A percentile compares a stretch with the other conserved stretches of the same genome.
phyloP scores from a whole-genome alignment of 345 rosid genomes.

The Leavenworthia alabamica region DNA sequence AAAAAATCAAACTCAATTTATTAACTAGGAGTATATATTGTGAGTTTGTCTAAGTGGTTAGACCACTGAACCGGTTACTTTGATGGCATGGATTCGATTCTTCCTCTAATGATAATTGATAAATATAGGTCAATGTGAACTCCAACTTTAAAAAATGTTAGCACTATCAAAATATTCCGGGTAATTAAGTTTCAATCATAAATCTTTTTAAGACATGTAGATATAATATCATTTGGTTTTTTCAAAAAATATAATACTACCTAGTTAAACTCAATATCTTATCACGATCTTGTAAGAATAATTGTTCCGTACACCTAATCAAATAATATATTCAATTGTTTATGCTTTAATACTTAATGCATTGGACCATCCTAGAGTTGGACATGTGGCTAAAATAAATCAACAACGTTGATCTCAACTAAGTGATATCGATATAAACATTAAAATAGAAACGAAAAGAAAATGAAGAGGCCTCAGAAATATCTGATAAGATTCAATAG shows the following conservation, averaged over 20 bases:
- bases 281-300: background rate
- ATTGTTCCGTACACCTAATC: background rate
- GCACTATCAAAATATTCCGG: background rate
- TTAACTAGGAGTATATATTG: background rate
- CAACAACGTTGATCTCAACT: background rate
- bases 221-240: background rate
- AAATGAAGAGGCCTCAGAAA: too few species aligned
- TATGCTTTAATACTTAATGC: background rate
- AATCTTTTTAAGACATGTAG: background rate
- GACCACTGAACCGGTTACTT: background rate
- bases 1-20: background rate
- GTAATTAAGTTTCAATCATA: background rate
- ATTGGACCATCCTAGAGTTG: background rate
- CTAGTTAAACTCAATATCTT: background rate
- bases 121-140: too few species aligned
- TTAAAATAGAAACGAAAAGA: too few species aligned
- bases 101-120: background rate
- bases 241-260: background rate
- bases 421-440: too few species aligned
- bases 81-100: too few species aligned
- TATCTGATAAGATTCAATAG: too few species aligned
- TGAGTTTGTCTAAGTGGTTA: too few species aligned
- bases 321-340: background rate
- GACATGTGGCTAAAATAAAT: background rate
- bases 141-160: too few species aligned